These are phyloP conservation scores for Lipomyces spencermartinsiae DNA, from an alignment of 805 yeast species.

Conservation along the genomic window DNA sequence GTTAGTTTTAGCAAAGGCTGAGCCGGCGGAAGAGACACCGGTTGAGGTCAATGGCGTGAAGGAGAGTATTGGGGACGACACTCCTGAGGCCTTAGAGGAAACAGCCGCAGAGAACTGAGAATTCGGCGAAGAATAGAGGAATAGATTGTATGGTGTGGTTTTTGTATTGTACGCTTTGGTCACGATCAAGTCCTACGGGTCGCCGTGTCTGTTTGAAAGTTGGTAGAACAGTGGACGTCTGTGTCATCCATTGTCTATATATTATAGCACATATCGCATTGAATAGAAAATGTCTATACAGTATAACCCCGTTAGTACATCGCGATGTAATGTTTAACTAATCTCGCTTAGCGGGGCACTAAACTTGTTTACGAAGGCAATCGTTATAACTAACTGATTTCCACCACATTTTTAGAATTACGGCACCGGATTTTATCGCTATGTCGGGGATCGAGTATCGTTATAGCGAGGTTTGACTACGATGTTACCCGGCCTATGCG, in stretches of 20 bases:
- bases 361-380: too few relatives aligned
- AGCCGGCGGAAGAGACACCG: conserved; percentile 4
- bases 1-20: conserved; percentile 6
- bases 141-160: neutral
- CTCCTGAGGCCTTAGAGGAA: conserved; percentile 6
- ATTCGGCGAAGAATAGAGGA: too few relatives aligned
- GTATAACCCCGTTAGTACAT: too few relatives aligned
- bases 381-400: too few relatives aligned
- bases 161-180: neutral
- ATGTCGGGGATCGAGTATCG: too few relatives aligned
- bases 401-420: too few relatives aligned
- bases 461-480: too few relatives aligned
- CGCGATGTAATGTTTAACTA: too few relatives aligned
- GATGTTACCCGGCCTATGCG: neutral
- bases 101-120: neutral
- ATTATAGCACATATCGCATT: neutral
- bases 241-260: neutral
- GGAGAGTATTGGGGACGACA: conserved; percentile 5
- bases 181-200: neutral
- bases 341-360: too few relatives aligned
- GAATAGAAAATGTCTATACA: neutral
- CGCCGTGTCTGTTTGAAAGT: neutral
- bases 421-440: too few relatives aligned
- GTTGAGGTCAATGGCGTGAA: conserved; percentile 4
- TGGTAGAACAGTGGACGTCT: neutral